Evolutionary conservation across 192 early-diverging fungal genomes (phyloP).

Genomic region (Linnemannia schmuckeri): DNA sequence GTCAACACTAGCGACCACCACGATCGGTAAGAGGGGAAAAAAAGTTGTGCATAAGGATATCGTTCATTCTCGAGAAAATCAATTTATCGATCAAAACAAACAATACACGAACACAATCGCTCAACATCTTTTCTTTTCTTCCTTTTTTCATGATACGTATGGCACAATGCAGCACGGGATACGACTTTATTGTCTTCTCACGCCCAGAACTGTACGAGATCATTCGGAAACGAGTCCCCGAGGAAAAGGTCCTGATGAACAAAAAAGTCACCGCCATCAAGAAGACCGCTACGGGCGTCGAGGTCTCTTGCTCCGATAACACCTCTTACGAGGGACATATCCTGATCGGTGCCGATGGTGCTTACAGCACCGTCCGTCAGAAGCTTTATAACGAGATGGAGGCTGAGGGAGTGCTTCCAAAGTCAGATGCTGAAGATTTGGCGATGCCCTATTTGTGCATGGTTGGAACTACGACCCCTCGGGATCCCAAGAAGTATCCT

Average conservation of each 20-base stretch:
- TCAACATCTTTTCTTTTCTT: background rate
- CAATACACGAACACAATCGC: background rate
- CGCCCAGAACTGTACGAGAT: constrained; percentile 36
- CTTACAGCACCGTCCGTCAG: constrained; percentile 23
- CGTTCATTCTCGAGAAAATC: no score
- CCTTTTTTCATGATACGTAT: background rate
- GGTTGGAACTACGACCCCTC: constrained; percentile 29
- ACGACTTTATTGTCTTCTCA: constrained; percentile 30
- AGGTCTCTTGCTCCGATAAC: constrained; percentile 23
- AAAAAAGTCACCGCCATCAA: constrained; percentile 23
- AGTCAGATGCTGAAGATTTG: constrained; percentile 10
- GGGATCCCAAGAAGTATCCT: constrained; percentile 13
- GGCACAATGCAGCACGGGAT: background rate
- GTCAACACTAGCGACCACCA: background rate
- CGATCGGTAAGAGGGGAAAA: background rate
- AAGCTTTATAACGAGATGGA: constrained; percentile 10
- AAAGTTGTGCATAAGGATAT: background rate
- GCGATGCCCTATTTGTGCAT: constrained; percentile 18
- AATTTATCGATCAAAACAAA: no score
- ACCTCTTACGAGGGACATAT: constrained; percentile 26
- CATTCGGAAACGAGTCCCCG: background rate
- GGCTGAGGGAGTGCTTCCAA: background rate
- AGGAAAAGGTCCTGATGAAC: constrained; percentile 13
- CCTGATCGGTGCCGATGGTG: constrained; percentile 34
- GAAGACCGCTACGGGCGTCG: background rate